Base-by-base conservation (phyloP, 2,329 filamentous ascomycete genomes). In the Pseudopithomyces maydicus region DNA sequence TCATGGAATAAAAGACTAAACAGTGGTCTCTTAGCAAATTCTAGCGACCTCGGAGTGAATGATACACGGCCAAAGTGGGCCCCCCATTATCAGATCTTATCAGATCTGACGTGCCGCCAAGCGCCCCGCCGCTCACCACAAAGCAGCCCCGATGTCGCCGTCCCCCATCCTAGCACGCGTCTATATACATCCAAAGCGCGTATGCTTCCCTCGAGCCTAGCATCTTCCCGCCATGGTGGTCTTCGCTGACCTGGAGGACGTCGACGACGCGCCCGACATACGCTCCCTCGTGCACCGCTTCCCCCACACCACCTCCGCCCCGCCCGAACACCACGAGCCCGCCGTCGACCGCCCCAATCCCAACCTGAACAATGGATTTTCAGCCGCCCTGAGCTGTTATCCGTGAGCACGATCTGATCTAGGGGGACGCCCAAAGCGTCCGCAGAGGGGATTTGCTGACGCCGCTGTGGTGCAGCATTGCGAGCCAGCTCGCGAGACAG, bases 401-500 rank as follows among this genome's bases (percentile, higher is more conserved):
- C 86, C 86, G 86, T 89, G 85, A 81, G 82, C 80, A 73, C 72
- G 58, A 70, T 68, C 71, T 67, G n/a, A n/a, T 62, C 59, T 54
- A 68, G 62, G 67, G 68, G 62, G 68, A 68, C 69, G 65, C 67
- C 73, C 65, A 53, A 54, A 58, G 59, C 61, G 71, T 66, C 66
- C 44, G 61, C 61, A 59, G 49, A 36, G 41, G 19, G 68, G 61
- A 62, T 50, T 58, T 68, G 70, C 72, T 75, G 63, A 74, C 68
- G 57, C 67, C 38, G 35, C 57, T 58, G 50, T 58, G 62, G 45
- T 61, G 57, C 79, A 97, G 92, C 68, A 86, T 97, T 71, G 87
- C 90, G 66, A 85, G 87, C 62, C 85, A 89, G 67, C 85, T 97
- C 63, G 90, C 90, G 47, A 84, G 86, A 32, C 84, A 85, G 65